Conservation (phyloP, 495 filamentous ascomycete genomes). For the Aspergillus ostianus region DNA sequence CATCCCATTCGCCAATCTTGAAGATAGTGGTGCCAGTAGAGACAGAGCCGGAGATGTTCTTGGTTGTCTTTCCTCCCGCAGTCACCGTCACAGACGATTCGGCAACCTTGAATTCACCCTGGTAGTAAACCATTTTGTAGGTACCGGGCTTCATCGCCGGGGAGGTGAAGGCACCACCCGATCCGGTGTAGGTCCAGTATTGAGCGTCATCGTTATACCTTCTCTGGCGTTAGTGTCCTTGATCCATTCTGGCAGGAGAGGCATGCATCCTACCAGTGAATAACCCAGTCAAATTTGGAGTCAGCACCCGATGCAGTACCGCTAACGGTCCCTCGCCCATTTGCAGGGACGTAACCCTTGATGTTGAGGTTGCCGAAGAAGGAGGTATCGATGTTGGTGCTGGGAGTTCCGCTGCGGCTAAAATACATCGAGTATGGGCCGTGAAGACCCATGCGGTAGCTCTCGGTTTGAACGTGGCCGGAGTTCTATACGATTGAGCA, state of each 20-base stretch:
- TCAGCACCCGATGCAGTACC: conserved; percentile 56
- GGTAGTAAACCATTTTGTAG: conserved; percentile 67
- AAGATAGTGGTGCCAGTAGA: conserved; percentile 51
- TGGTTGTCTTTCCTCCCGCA: conserved; percentile 50
- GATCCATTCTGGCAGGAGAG: neutral
- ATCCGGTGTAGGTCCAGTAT: conserved; percentile 59
- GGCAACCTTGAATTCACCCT: conserved; percentile 59
- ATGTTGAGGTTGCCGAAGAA: conserved; percentile 59
- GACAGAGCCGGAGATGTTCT: conserved; percentile 51
- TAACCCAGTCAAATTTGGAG: conserved; percentile 49
- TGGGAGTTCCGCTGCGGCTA: conserved; percentile 55
- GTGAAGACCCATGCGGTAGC: conserved; percentile 62
- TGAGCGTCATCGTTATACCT: conserved; percentile 58
- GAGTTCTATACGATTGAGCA: conserved; percentile 17
- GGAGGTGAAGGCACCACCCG: conserved; percentile 56
- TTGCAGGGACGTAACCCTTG: conserved; percentile 54
- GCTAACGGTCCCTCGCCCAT: conserved; percentile 55
- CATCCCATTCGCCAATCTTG: conserved; percentile 64
- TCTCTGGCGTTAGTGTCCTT: neutral
- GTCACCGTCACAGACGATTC: conserved; percentile 51
- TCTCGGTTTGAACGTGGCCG: conserved; percentile 55
- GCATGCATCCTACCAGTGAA: conserved; percentile 51
- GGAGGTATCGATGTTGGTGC: conserved; percentile 51
- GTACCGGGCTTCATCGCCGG: conserved; percentile 66
- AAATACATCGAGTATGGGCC: conserved; percentile 64